Conservation (phyloP, 2,329 filamentous ascomycete species). For the Alternaria ethzedia region DNA sequence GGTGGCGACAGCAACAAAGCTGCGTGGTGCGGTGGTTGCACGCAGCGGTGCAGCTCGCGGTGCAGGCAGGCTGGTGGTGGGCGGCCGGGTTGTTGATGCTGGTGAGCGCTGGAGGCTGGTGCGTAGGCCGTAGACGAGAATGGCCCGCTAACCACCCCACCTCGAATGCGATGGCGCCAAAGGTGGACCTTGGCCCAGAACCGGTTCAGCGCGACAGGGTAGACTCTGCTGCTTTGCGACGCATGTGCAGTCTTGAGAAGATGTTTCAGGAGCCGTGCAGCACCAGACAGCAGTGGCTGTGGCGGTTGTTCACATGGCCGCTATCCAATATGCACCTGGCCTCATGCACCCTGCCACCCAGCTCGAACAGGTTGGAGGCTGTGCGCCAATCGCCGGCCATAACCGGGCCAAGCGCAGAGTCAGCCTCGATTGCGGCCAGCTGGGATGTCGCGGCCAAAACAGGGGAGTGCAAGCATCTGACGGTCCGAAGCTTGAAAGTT, state of each 20-base stretch:
- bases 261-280: constrained; percentile 38
- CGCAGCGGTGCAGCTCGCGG: constrained; percentile 29
- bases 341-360: constrained; percentile 21
- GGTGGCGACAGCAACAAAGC: constrained; percentile 34
- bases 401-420: constrained; percentile 36
- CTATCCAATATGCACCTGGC: constrained; percentile 28
- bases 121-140: constrained; percentile 3
- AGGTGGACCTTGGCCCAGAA: constrained; percentile 13
- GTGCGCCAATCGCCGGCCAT: constrained; percentile 39
- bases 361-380: constrained; percentile 13
- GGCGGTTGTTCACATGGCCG: constrained; percentile 37
- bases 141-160: constrained; percentile 31
- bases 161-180: constrained; percentile 15
- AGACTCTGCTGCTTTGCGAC: constrained; percentile 12
- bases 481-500: constrained; percentile 14
- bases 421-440: constrained; percentile 34
- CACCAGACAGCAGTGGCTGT: constrained; percentile 34
- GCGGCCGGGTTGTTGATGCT: constrained; percentile 12
- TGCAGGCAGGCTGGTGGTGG: constrained; percentile 1
- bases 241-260: constrained; percentile 7
- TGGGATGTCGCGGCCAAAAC: constrained; percentile 19
- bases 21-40: constrained; percentile 37
- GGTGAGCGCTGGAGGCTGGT: constrained; percentile 14
- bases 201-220: constrained; percentile 17
- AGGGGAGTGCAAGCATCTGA: constrained; percentile 24